These are phyloP conservation scores for Pichia phayaonensis DNA, from an alignment of 805 yeast species.

Conservation along the genomic window DNA sequence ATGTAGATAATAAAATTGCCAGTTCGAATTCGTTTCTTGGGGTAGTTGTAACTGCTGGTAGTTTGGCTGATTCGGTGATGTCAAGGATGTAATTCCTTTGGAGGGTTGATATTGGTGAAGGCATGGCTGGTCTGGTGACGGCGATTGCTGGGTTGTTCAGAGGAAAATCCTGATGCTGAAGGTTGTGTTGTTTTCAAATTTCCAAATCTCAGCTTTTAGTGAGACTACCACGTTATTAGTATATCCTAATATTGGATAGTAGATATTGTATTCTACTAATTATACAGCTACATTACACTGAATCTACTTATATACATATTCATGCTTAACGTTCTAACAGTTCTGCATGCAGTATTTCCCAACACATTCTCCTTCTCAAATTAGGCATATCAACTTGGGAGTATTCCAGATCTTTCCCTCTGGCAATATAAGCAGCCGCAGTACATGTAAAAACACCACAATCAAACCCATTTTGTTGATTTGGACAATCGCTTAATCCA, in stretches of 20 bases:
- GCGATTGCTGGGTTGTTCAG: background rate
- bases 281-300: background rate
- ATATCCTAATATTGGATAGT: too few relatives aligned
- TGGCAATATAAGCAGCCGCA: conserved; percentile 55
- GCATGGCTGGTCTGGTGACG: background rate
- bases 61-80: background rate
- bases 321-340: conserved; percentile 3
- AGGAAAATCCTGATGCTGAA: background rate
- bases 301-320: background rate
- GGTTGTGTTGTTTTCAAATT: background rate
- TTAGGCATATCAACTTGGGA: conserved; percentile 60
- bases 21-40: background rate
- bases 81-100: background rate
- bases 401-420: conserved; percentile 43
- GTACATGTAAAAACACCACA: conserved; percentile 94
- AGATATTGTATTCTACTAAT: too few relatives aligned
- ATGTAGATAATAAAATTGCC: background rate
- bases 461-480: conserved; percentile 84
- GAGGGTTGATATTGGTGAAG: background rate
- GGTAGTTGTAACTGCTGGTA: background rate
- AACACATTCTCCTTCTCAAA: conserved; percentile 64
- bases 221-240: too few relatives aligned
- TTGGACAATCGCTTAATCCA: conserved; percentile 46
- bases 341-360: conserved; percentile 36
- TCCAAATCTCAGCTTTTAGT: too few relatives aligned